These are phyloP conservation scores for Cryphonectria parasitica DNA, from an alignment of 2,329 filamentous ascomycete genomes.

Conservation along the genomic window DNA sequence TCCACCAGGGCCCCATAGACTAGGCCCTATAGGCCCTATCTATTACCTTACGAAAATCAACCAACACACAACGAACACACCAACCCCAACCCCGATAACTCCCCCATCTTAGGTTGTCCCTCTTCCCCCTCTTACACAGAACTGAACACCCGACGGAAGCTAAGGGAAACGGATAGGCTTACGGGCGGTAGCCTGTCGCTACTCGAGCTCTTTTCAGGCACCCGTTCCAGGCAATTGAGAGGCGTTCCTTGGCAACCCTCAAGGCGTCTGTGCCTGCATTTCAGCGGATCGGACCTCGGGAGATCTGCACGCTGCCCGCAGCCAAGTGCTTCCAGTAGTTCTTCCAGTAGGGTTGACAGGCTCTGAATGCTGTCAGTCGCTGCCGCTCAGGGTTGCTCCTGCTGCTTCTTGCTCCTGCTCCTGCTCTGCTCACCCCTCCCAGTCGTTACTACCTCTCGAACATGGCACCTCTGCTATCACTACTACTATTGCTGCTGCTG, in stretches of 20 bases:
- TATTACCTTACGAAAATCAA: not conserved
- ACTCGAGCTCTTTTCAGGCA: slow-evolving; percentile 1
- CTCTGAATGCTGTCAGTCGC: not conserved
- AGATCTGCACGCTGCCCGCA: not conserved
- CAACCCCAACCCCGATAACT: not conserved
- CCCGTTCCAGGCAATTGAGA: not conserved
- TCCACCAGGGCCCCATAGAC: not conserved
- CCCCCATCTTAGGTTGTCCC: not conserved
- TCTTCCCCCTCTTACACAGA: not conserved
- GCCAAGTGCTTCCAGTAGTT: not conserved
- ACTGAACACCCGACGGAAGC: slow-evolving; percentile 3
- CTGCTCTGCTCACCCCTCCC: not conserved
- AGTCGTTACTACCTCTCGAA: not conserved
- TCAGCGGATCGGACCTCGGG: slow-evolving; percentile 1
- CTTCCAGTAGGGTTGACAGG: not conserved
- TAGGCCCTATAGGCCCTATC: not conserved
- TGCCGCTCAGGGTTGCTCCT: not conserved
- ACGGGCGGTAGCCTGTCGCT: not conserved
- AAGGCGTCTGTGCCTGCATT: slow-evolving; percentile 1
- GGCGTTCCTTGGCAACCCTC: not conserved
- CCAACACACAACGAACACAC: not conserved
- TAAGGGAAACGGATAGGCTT: not conserved
- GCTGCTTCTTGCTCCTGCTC: not conserved
- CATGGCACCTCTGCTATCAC: too few relatives aligned
- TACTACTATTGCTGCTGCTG: too few relatives aligned